A percentile compares a stretch with the other conserved stretches of the same genome.
Conservation (phyloP, 345 rosid species). For the Populus pruinosa region DNA sequence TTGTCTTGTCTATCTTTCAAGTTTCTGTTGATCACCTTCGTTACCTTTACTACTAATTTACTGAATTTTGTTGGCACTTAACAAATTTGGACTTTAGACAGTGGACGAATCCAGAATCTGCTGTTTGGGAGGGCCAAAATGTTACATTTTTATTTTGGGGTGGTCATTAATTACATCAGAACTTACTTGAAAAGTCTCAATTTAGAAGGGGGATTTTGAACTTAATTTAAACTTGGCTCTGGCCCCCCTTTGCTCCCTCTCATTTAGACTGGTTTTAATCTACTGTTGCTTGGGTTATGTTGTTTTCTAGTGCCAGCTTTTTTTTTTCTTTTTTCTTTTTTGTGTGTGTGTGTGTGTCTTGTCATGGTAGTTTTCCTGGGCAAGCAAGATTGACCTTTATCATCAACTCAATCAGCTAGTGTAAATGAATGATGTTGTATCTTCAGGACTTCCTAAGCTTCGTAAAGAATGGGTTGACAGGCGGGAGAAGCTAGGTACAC, state of each 20-base stretch:
- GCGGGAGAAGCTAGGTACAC: conserved; percentile 68
- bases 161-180: background rate
- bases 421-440: conserved; percentile 3
- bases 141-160: background rate
- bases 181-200: background rate
- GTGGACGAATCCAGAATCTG: too few species aligned
- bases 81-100: background rate
- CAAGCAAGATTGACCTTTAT: background rate
- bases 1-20: background rate
- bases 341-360: background rate
- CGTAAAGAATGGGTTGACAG: conserved; percentile 85
- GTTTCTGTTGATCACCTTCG: background rate
- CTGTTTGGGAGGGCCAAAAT: background rate
- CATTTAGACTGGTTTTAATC: background rate
- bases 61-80: background rate
- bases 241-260: too few species aligned
- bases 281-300: background rate
- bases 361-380: background rate
- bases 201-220: background rate
- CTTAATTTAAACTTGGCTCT: background rate
- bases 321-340: too few species aligned
- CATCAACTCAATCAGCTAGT: conserved; percentile 7
- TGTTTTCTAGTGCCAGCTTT: background rate
- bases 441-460: conserved; percentile 85
- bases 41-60: background rate